Evolutionary conservation across 2,329 filamentous ascomycete genomes (phyloP).

Genomic region (Stemphylium lycopersici): DNA sequence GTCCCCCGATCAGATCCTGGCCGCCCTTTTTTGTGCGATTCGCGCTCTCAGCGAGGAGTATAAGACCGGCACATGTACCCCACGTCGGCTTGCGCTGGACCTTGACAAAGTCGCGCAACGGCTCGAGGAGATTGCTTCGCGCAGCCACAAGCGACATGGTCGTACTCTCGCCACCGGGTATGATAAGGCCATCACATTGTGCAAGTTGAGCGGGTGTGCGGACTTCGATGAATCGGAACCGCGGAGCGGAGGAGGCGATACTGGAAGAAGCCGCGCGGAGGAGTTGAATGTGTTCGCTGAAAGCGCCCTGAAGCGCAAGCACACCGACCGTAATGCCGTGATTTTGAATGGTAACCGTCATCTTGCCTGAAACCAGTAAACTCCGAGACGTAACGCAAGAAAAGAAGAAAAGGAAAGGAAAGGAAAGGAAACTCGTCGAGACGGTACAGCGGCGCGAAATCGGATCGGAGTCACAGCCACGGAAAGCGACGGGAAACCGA

Average conservation of each 20-base stretch:
- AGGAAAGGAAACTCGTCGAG: background rate
- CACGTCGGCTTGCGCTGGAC: conserved; percentile 80
- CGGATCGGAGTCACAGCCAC: conserved; percentile 9
- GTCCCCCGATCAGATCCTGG: conserved; percentile 89
- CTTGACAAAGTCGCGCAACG: conserved; percentile 89
- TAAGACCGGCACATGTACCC: conserved; percentile 95
- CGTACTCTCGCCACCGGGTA: conserved; percentile 95
- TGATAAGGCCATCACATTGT: conserved; percentile 79
- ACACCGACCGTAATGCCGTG: conserved; percentile 62
- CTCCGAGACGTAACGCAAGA: conserved; percentile 10
- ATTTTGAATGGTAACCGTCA: conserved; percentile 33
- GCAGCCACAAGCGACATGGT: conserved; percentile 88
- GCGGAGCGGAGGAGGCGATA: conserved; percentile 41
- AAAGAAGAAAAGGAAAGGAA: background rate
- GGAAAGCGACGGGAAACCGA: conserved; percentile 9
- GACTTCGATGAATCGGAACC: conserved; percentile 72
- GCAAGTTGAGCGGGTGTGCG: conserved; percentile 74
- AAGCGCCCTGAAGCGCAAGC: conserved; percentile 87
- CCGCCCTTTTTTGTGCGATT: conserved; percentile 89
- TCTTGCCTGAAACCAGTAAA: conserved; percentile 10
- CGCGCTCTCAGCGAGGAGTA: conserved; percentile 85
- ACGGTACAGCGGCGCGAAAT: background rate
- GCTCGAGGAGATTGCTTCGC: conserved; percentile 80
- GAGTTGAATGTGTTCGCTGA: conserved; percentile 83
- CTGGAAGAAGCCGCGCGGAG: conserved; percentile 70